phyloP scores from a whole-genome alignment of 2,329 filamentous ascomycete species.

The Plectosphaerella plurivora region DNA sequence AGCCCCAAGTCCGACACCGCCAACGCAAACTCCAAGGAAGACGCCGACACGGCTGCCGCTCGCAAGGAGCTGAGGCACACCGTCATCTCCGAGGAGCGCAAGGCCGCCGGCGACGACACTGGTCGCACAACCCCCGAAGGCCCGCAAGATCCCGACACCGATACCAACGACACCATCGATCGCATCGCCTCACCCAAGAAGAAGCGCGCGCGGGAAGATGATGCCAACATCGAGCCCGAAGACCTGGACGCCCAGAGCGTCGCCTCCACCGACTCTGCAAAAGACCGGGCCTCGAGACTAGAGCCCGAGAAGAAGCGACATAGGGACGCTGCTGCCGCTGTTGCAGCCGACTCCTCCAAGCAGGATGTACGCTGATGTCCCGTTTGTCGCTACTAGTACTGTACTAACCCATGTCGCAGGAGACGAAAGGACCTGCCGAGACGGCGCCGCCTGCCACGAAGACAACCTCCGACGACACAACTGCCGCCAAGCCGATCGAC shows the following conservation, averaged over 20 bases:
- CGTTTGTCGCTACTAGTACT: not conserved
- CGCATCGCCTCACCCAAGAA: slow-evolving; percentile 59
- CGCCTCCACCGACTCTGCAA: slow-evolving; percentile 38
- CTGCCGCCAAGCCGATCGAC: slow-evolving; percentile 6
- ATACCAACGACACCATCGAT: slow-evolving; percentile 27
- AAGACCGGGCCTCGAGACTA: slow-evolving; percentile 37
- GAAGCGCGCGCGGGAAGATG: slow-evolving; percentile 56
- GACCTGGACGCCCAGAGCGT: slow-evolving; percentile 38
- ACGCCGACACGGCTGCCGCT: slow-evolving; percentile 59
- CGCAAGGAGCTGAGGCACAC: slow-evolving; percentile 63
- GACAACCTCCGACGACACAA: slow-evolving; percentile 19
- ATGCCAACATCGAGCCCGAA: slow-evolving; percentile 29
- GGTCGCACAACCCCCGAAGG: slow-evolving; percentile 18
- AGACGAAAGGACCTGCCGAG: slow-evolving; percentile 11
- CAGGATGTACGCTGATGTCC: slow-evolving; percentile 1
- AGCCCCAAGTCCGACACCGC: slow-evolving; percentile 32
- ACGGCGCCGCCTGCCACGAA: not conserved
- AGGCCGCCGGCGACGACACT: slow-evolving; percentile 19
- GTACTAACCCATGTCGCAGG: not conserved
- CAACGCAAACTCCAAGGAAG: slow-evolving; percentile 43
- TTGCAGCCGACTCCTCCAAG: not conserved
- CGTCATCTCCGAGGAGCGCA: slow-evolving; percentile 48
- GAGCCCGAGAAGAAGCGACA: slow-evolving; percentile 64
- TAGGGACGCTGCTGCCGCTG: slow-evolving; percentile 38
- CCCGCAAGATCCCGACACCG: slow-evolving; percentile 29